Conservation (phyloP, 768 basidiomycete genomes). For the Leccinellum luteum region DNA sequence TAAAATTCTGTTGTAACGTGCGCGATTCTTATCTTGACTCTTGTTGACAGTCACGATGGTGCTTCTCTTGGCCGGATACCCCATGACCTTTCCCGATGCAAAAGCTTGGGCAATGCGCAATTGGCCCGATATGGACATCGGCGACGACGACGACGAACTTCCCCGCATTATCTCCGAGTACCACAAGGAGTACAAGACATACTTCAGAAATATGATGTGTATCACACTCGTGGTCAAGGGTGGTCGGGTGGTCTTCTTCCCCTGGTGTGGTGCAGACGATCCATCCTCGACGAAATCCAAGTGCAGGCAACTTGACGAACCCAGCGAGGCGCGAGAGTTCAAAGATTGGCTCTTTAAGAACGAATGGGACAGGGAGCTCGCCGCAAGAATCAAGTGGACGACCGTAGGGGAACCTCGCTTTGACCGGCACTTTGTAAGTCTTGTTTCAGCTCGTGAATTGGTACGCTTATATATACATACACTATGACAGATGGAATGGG, state of each 20-base stretch:
- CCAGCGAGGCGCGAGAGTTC: background rate
- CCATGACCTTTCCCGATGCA: background rate
- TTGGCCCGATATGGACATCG: background rate
- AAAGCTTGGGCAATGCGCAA: background rate
- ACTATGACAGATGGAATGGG: background rate
- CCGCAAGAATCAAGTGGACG: background rate
- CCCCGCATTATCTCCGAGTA: background rate
- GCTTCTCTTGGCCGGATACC: too few relatives aligned
- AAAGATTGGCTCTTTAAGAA: background rate
- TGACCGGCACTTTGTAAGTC: background rate
- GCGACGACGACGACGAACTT: background rate
- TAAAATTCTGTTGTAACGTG: too few relatives aligned
- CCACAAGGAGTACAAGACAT: background rate
- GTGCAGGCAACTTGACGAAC: too few relatives aligned
- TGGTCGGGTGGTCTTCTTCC: background rate
- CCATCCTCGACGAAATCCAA: too few relatives aligned
- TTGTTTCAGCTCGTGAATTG: background rate
- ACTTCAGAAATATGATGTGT: background rate
- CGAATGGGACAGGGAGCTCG: background rate
- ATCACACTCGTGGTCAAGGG: background rate
- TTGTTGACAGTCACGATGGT: too few relatives aligned
- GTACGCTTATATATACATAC: background rate
- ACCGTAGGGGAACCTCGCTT: background rate
- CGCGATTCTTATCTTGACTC: too few relatives aligned
- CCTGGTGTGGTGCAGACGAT: too few relatives aligned